Evolutionary conservation across 257 asterid genomes (phyloP).

Genomic region (Rehmannia glutinosa): DNA sequence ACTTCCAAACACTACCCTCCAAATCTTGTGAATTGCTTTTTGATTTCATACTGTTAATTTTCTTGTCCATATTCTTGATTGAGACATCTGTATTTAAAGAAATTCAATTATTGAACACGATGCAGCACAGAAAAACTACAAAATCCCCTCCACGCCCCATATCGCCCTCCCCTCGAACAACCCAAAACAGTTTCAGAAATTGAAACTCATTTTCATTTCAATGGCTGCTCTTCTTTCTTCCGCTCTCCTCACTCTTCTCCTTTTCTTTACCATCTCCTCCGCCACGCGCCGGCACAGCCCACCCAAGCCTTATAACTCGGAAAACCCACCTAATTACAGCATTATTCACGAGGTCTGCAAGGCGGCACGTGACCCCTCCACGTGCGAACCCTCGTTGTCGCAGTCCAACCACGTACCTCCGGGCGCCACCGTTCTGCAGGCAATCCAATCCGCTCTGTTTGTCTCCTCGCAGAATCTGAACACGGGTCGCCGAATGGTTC

Average conservation of each 20-base stretch:
- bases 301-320: neutral
- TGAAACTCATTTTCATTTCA: conserved; percentile 20
- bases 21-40: neutral
- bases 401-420: conserved; percentile 20
- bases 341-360: conserved; percentile 37
- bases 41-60: neutral
- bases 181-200: neutral
- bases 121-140: conserved; percentile 26
- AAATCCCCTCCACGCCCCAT: conserved; percentile 8
- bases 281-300: conserved; percentile 16
- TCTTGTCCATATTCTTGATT: neutral
- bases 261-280: conserved; percentile 22
- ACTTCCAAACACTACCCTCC: neutral
- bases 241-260: conserved; percentile 15
- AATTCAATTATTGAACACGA: neutral
- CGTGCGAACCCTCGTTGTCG: conserved; percentile 32
- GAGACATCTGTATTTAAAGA: neutral
- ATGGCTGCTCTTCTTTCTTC: conserved; percentile 35
- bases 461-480: conserved; percentile 31
- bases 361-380: conserved; percentile 45
- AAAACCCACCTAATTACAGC: neutral
- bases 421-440: conserved; percentile 25
- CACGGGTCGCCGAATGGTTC: conserved; percentile 35
- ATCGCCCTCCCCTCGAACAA: neutral
- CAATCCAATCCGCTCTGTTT: conserved; percentile 39